These are phyloP conservation scores for Sporisorium iseilematis-ciliati DNA, from an alignment of 1,284 basidiomycete species.

Conservation along the genomic window DNA sequence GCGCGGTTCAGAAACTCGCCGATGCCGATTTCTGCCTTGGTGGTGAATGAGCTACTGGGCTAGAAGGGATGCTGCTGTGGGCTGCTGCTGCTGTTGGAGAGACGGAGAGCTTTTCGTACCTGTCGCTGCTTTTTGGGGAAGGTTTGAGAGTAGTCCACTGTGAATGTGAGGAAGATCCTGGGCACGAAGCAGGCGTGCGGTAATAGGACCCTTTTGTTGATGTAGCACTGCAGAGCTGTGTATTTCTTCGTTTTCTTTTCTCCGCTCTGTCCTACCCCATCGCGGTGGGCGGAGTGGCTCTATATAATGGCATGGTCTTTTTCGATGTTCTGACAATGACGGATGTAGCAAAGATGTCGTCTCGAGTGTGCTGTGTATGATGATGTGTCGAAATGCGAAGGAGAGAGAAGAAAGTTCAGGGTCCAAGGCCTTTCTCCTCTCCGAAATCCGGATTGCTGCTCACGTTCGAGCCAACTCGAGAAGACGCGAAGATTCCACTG, in stretches of 20 bases:
- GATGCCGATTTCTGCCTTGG: constrained; percentile 28
- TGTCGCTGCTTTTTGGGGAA: not conserved
- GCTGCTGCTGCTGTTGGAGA: constrained; percentile 6
- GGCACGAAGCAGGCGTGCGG: constrained; percentile 46
- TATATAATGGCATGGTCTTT: not conserved
- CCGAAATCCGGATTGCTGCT: not conserved
- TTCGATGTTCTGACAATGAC: too few relatives aligned
- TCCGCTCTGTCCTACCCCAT: not conserved
- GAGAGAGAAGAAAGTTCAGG: not conserved
- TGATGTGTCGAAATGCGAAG: too few relatives aligned
- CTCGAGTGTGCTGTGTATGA: not conserved
- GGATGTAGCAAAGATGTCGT: not conserved
- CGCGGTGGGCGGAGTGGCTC: too few relatives aligned
- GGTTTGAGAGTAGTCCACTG: not conserved
- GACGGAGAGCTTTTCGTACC: not conserved
- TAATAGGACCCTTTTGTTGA: not conserved
- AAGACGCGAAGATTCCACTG: not conserved
- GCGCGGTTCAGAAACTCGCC: constrained; percentile 26
- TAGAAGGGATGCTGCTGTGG: not conserved
- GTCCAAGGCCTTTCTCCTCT: not conserved
- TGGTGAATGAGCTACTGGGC: constrained; percentile 37
- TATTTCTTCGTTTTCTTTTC: constrained; percentile 7
- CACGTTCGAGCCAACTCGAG: not conserved
- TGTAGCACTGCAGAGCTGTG: not conserved
- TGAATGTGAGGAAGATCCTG: constrained; percentile 1